Percentiles rank a stretch among this genome's conserved stretches.
These are phyloP conservation scores for Deuterostichococcus epilithicus DNA, from an alignment of 139 green algal genomes.

Conservation along the genomic window DNA sequence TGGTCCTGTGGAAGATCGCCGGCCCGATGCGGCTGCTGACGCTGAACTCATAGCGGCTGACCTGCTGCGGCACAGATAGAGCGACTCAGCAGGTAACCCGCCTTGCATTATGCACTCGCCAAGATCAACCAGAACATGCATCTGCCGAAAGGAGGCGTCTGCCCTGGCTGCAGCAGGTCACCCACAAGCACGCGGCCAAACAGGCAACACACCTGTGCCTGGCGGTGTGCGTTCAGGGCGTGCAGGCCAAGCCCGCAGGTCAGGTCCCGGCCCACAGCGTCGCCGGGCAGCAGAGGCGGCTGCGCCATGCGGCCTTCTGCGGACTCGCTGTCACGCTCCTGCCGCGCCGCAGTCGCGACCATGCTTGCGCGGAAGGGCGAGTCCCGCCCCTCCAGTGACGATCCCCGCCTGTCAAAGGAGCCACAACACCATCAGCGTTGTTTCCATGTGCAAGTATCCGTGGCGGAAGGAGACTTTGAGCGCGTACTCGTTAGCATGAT, in stretches of 20 bases:
- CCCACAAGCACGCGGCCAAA: too few species aligned
- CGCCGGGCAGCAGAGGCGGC: neutral
- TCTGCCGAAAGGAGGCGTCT: too few species aligned
- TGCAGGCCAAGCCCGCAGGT: neutral
- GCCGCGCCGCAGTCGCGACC: too few species aligned
- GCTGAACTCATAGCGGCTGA: slow-evolving; percentile 35
- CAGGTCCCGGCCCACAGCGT: neutral
- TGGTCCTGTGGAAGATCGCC: slow-evolving; percentile 27
- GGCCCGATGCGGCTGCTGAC: slow-evolving; percentile 36
- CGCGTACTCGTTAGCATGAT: too few species aligned
- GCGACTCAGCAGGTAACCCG: slow-evolving; percentile 15
- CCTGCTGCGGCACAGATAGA: slow-evolving; percentile 1
- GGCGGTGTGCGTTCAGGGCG: neutral
- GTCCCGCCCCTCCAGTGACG: neutral
- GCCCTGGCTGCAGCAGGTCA: too few species aligned
- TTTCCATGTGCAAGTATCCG: too few species aligned
- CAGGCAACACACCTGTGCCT: neutral
- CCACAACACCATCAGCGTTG: too few species aligned
- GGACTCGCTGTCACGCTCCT: neutral
- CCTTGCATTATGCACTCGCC: too few species aligned
- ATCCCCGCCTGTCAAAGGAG: neutral
- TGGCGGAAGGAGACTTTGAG: too few species aligned
- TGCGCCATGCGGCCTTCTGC: neutral
- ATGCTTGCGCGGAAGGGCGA: neutral
- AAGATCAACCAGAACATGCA: too few species aligned